Evolutionary conservation across 768 basidiomycete species (phyloP).

Genomic region (Mycena maculata): DNA sequence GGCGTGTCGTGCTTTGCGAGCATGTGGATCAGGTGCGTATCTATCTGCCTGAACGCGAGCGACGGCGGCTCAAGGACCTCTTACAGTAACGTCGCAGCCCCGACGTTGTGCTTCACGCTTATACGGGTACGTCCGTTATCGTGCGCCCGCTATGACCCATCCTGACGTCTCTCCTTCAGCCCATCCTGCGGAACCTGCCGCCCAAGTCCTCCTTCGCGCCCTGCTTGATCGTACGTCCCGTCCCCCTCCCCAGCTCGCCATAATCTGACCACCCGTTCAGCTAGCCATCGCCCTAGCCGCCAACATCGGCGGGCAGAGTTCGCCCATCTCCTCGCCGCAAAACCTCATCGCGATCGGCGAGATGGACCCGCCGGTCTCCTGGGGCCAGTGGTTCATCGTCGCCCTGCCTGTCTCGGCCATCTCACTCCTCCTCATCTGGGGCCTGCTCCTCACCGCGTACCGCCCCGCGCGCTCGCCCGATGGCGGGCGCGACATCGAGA

Average conservation of each 20-base stretch:
- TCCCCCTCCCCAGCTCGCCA: neutral
- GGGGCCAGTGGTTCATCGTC: conserved; percentile 95
- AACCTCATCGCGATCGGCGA: conserved; percentile 92
- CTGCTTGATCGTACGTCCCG: conserved; percentile 83
- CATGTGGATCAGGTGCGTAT: conserved; percentile 94
- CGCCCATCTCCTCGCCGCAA: conserved; percentile 97
- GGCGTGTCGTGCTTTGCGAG: conserved; percentile 96
- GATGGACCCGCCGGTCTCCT: conserved; percentile 89
- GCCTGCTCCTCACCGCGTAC: conserved; percentile 86
- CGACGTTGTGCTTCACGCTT: conserved; percentile 95
- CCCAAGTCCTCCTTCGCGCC: conserved; percentile 89
- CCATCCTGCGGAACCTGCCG: conserved; percentile 92
- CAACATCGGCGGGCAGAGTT: conserved; percentile 97
- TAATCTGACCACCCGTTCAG: conserved; percentile 51
- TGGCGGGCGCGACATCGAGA: conserved; percentile 82
- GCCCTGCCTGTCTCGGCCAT: conserved; percentile 90
- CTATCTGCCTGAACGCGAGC: neutral
- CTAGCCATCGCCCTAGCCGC: conserved; percentile 97
- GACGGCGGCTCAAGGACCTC: conserved; percentile 17
- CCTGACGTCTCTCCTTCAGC: conserved; percentile 59
- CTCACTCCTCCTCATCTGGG: conserved; percentile 93
- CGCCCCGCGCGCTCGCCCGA: conserved; percentile 76
- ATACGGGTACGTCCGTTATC: conserved; percentile 74
- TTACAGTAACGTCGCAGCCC: conserved; percentile 93
- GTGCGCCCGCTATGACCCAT: neutral